A percentile compares a stretch with the other conserved stretches of the same genome.
Conservation (phyloP, 208 protist species). For the Crithidia thermophila region DNA sequence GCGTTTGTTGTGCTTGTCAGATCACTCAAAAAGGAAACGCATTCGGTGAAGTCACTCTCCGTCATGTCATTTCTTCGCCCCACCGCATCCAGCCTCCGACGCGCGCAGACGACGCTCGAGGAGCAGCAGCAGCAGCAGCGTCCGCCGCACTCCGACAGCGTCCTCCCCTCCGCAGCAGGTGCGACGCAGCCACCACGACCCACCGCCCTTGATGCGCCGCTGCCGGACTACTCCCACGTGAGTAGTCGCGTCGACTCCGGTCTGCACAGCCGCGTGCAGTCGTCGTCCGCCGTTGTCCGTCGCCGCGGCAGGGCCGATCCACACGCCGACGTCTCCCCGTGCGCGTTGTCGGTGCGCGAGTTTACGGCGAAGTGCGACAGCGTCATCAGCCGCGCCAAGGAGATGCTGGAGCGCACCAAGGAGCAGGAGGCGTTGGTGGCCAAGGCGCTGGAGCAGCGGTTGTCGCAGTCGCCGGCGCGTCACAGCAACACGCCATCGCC, state of each 20-base stretch:
- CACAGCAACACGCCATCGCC: slow-evolving; percentile 9
- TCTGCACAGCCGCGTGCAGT: slow-evolving; percentile 25
- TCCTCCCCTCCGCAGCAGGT: background rate
- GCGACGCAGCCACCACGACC: background rate
- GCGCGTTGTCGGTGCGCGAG: slow-evolving; percentile 23
- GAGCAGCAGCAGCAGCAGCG: slow-evolving; percentile 16
- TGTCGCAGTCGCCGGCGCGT: slow-evolving; percentile 36
- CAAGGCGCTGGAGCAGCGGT: slow-evolving; percentile 41
- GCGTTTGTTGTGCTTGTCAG: too few species aligned
- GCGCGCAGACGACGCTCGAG: slow-evolving; percentile 21
- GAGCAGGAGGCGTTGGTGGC: slow-evolving; percentile 37
- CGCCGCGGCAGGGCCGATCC: background rate
- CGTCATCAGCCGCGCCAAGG: slow-evolving; percentile 51
- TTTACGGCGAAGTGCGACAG: slow-evolving; percentile 45
- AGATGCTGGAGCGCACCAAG: slow-evolving; percentile 46
- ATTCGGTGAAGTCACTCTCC: too few species aligned
- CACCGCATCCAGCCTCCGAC: slow-evolving; percentile 44
- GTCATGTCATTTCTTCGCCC: slow-evolving; percentile 49
- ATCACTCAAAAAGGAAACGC: too few species aligned
- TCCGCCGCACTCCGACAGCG: background rate
- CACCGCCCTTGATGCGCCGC: background rate
- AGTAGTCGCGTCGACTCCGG: slow-evolving; percentile 30
- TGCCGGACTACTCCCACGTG: slow-evolving; percentile 27
- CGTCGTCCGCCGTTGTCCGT: slow-evolving; percentile 8
- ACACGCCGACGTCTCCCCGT: background rate